Evolutionary conservation across 805 yeast genomes (phyloP), one percentile per base, ranked within the genome.

Genomic region (Metschnikowia lachancei): DNA sequence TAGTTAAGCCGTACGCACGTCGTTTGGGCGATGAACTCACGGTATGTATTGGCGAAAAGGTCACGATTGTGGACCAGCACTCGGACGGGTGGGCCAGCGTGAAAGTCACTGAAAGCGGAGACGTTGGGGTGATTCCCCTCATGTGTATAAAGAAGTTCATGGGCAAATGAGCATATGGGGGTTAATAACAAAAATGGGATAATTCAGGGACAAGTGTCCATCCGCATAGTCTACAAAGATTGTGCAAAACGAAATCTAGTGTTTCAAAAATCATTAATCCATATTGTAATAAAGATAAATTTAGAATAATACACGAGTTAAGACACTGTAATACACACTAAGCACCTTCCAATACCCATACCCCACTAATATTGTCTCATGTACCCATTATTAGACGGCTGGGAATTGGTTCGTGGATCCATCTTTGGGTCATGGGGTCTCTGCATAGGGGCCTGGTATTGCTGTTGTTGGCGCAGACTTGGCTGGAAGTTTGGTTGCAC

Each of bases 61-160:
- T 66, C 2, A 30, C 44, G 7, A 42, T 67, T 3, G 40, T 57
- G 20, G 56, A 58, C 19, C 53, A 50, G 4, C 67, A 63, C 46
- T 49, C 64, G 11, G 75, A 70, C 39, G 74, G 72, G 3, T 72
- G 76, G 76, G 69, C 72, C 48, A 56, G 58, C 16, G 67, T 68
- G 14, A 57, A 54, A 24, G 8, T 55, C 16, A 36, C 51, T 1
- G 52, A 46, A 4, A 54, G 54, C 12, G 51, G 46, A 1, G 51
- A 47, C 12, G 46, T 44, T 8, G 75, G 76, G 2, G 61, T 70
- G 51, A 65, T 69, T 3, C 76, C 76, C 0, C 52, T 54, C 35
- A 46, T 59, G 36, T 44, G 47, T 24, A 34, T 44, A 11, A 38
- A 34, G 33, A 38, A 34, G 64, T 29, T 38, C 13, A 14, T 29